Evolutionary conservation across 306 rosid genomes (phyloP).

Genomic region (Cucumis cinereus): DNA sequence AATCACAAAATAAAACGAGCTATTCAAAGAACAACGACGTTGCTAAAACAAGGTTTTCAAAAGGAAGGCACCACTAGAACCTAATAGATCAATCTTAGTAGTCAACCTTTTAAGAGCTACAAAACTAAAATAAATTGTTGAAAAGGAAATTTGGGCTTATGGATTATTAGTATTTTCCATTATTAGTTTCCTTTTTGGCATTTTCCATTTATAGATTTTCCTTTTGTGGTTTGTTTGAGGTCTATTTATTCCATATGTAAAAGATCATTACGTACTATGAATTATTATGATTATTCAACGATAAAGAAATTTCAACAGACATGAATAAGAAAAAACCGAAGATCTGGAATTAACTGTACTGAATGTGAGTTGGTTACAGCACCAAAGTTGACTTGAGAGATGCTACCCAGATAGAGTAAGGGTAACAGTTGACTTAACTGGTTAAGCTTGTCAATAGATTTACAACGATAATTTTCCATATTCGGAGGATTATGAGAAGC

Average conservation of each 20-base stretch:
- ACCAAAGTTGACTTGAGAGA: background rate
- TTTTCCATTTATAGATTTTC: no score
- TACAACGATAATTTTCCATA: background rate
- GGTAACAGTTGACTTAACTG: background rate
- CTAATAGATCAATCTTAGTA: background rate
- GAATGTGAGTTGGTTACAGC: background rate
- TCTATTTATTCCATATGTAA: no score
- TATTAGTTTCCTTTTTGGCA: no score
- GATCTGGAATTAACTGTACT: background rate
- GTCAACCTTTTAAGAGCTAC: background rate
- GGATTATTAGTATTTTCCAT: no score
- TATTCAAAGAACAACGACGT: background rate
- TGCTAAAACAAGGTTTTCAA: background rate
- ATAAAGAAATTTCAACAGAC: no score
- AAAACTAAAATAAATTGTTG: no score
- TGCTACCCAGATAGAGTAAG: background rate
- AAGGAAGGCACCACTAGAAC: background rate
- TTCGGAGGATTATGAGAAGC: background rate
- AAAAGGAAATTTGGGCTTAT: no score
- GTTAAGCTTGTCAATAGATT: background rate
- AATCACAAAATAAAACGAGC: no score
- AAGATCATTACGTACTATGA: no score
- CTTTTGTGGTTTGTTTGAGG: no score
- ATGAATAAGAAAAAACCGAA: background rate
- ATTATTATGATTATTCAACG: no score